Conservation (phyloP, 1,284 basidiomycete genomes). For the Heimioporus retisporus region DNA sequence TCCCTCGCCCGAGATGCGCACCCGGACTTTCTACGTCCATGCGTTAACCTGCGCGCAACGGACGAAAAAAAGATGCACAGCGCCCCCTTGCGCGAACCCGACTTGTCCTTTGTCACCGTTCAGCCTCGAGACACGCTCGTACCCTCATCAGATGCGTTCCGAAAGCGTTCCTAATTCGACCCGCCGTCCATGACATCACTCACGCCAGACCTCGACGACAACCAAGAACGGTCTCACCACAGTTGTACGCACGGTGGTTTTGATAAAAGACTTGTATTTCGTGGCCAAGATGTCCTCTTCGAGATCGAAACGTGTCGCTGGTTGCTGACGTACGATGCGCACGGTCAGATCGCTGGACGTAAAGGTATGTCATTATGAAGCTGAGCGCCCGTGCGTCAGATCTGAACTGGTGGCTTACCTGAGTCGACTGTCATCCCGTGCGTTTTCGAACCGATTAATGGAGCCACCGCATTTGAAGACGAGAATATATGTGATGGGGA, state of each 20-base stretch:
- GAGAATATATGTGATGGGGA: slow-evolving; percentile 38
- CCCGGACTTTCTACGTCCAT: slow-evolving; percentile 10
- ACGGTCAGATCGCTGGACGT: slow-evolving; percentile 56
- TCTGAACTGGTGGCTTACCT: slow-evolving; percentile 24
- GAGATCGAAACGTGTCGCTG: slow-evolving; percentile 57
- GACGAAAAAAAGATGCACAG: slow-evolving; percentile 20
- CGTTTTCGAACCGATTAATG: slow-evolving; percentile 22
- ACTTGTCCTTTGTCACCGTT: slow-evolving; percentile 13
- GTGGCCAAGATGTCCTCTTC: slow-evolving; percentile 50
- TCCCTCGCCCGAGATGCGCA: not conserved
- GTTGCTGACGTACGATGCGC: slow-evolving; percentile 56
- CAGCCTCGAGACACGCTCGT: not conserved
- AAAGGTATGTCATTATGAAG: slow-evolving; percentile 5
- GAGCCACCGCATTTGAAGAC: slow-evolving; percentile 43
- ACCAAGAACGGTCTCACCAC: slow-evolving; percentile 41
- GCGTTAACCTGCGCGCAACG: not conserved
- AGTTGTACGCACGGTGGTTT: slow-evolving; percentile 50
- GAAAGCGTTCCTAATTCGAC: slow-evolving; percentile 18
- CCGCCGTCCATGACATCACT: slow-evolving; percentile 5
- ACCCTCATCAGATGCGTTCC: slow-evolving; percentile 4
- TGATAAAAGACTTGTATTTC: slow-evolving; percentile 58
- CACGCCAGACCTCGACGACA: not conserved
- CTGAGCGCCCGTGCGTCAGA: too few species aligned
- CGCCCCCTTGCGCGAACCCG: slow-evolving; percentile 16
- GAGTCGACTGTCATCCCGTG: slow-evolving; percentile 38